phyloP scores from a whole-genome alignment of 768 basidiomycete species.

The Termitomyces titanicus region DNA sequence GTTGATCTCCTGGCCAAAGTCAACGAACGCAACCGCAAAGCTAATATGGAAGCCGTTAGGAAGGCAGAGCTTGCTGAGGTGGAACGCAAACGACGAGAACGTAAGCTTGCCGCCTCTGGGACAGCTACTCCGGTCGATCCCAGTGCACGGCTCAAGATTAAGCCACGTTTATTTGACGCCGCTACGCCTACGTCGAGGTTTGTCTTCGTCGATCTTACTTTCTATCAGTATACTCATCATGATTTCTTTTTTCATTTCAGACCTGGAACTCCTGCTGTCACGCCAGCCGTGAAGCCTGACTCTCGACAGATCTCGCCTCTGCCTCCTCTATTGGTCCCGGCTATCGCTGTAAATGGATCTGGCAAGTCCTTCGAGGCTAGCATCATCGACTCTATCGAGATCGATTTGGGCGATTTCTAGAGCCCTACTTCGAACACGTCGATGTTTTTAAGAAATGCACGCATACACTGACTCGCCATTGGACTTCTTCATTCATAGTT shows the following conservation, averaged over 20 bases:
- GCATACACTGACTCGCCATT: not conserved
- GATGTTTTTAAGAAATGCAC: not conserved
- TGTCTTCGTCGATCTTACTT: conserved; percentile 15
- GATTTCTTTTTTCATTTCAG: conserved; percentile 25
- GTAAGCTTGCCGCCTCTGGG: conserved; percentile 46
- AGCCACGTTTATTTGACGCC: conserved; percentile 53
- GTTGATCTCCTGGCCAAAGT: conserved; percentile 67
- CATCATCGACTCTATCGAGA: conserved; percentile 64
- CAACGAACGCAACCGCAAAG: conserved; percentile 87
- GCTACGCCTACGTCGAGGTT: conserved; percentile 60
- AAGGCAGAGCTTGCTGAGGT: conserved; percentile 68
- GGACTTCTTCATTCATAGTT: not conserved
- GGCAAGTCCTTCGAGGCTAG: conserved; percentile 50
- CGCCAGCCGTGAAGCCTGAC: conserved; percentile 20
- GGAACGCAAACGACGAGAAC: conserved; percentile 68
- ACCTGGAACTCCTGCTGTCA: conserved; percentile 46
- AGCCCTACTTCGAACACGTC: not conserved
- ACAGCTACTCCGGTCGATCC: conserved; percentile 49
- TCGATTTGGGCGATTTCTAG: conserved; percentile 79
- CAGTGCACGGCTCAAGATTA: conserved; percentile 64
- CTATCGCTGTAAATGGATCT: conserved; percentile 20
- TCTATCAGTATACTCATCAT: conserved; percentile 7
- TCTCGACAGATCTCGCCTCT: conserved; percentile 22
- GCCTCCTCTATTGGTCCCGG: conserved; percentile 18
- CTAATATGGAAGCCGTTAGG: conserved; percentile 77